These are phyloP conservation scores for Hypoxylon sp. DNA, from an alignment of 2,329 filamentous ascomycete genomes.

Conservation along the genomic window DNA sequence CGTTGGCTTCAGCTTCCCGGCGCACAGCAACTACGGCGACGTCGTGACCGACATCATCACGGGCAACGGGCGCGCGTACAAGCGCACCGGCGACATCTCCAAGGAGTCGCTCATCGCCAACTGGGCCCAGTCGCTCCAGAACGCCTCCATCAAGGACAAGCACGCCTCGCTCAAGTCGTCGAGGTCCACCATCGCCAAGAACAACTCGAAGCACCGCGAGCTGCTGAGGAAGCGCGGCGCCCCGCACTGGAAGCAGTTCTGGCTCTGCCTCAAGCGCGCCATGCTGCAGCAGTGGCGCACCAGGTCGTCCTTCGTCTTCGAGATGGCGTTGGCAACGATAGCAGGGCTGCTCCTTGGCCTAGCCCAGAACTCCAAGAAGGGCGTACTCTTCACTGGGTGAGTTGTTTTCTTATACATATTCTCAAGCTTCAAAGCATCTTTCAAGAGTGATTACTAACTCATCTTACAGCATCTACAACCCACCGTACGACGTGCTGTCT, in stretches of 20 bases:
- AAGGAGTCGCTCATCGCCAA: slow-evolving; percentile 58
- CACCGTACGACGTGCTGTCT: slow-evolving; percentile 60
- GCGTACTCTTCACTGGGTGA: slow-evolving; percentile 60
- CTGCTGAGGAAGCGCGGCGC: slow-evolving; percentile 61
- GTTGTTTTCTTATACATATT: neutral
- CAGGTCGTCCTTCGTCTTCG: slow-evolving; percentile 59
- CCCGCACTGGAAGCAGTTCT: slow-evolving; percentile 56
- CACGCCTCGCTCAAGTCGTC: slow-evolving; percentile 41
- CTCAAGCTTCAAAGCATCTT: too few species aligned
- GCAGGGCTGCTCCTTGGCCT: slow-evolving; percentile 64
- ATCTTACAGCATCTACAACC: slow-evolving; percentile 51
- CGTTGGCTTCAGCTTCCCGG: slow-evolving; percentile 60
- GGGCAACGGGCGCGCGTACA: slow-evolving; percentile 62
- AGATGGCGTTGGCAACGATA: slow-evolving; percentile 60
- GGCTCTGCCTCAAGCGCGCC: slow-evolving; percentile 60
- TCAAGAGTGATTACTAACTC: neutral
- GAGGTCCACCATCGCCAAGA: slow-evolving; percentile 49
- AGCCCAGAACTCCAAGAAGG: slow-evolving; percentile 57
- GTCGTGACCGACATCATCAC: slow-evolving; percentile 69
- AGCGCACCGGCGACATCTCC: slow-evolving; percentile 54
- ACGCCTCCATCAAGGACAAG: slow-evolving; percentile 34
- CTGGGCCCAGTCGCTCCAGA: slow-evolving; percentile 51
- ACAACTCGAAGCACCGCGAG: slow-evolving; percentile 49
- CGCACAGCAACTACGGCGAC: slow-evolving; percentile 62
- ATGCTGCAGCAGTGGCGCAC: slow-evolving; percentile 65